phyloP scores from a whole-genome alignment of 2,329 filamentous ascomycete species.

The Tolypocladium tropicale region DNA sequence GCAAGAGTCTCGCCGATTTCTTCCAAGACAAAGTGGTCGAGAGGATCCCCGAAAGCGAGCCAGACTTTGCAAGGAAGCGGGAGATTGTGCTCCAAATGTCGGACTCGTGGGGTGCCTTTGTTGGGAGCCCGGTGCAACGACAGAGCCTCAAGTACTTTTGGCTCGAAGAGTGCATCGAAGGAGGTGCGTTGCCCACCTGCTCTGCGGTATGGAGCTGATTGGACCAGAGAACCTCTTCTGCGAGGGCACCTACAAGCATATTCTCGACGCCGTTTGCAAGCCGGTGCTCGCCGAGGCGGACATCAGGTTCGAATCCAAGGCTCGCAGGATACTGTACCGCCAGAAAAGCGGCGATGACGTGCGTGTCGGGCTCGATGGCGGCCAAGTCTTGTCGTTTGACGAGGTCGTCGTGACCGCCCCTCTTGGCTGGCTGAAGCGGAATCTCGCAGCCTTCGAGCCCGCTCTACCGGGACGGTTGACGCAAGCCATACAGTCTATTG shows the following conservation, averaged over 20 bases:
- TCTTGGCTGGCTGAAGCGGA: constrained; percentile 57
- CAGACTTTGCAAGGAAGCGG: constrained; percentile 28
- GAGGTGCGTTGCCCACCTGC: constrained; percentile 30
- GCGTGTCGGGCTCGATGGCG: constrained; percentile 34
- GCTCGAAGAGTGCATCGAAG: constrained; percentile 69
- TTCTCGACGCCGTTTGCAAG: constrained; percentile 46
- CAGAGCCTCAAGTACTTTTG: constrained; percentile 71
- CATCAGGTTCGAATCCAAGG: constrained; percentile 40
- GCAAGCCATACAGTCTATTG: constrained; percentile 51
- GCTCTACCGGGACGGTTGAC: constrained; percentile 45
- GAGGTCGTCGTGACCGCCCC: constrained; percentile 59
- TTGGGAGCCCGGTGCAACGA: constrained; percentile 51
- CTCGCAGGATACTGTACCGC: constrained; percentile 29
- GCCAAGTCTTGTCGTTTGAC: constrained; percentile 44
- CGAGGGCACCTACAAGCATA: constrained; percentile 47
- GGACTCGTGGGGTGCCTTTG: constrained; percentile 61
- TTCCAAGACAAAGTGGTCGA: constrained; percentile 33
- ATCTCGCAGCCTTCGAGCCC: constrained; percentile 50
- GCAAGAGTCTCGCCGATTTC: constrained; percentile 43
- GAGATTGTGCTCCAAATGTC: constrained; percentile 40
- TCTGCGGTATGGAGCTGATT: background rate
- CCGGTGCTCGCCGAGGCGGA: constrained; percentile 45
- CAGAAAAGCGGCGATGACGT: constrained; percentile 20
- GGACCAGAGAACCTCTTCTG: constrained; percentile 48
- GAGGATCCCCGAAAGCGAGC: constrained; percentile 34